Conservation (phyloP, 805 yeast genomes). For the Pichia ethanolica region DNA sequence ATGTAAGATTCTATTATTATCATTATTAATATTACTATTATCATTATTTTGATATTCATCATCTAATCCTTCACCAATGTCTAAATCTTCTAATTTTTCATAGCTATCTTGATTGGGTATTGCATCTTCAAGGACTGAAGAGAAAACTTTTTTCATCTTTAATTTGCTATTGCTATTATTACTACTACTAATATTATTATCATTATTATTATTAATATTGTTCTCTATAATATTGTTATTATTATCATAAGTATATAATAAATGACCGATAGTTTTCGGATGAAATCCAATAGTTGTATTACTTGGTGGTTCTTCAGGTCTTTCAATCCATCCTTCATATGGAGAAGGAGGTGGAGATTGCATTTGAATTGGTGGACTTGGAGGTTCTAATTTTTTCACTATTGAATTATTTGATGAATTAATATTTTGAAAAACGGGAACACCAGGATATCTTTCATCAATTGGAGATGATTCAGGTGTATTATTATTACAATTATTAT, state of each 20-base stretch:
- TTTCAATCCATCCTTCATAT: conserved; percentile 24
- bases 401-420: not conserved
- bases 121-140: conserved; percentile 5
- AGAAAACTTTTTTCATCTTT: conserved; percentile 7
- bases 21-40: not conserved
- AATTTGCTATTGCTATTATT: not conserved
- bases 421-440: not conserved
- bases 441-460: conserved; percentile 7
- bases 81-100: conserved; percentile 2
- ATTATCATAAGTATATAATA: conserved; percentile 21
- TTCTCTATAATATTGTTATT: conserved; percentile 2
- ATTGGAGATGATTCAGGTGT: not conserved
- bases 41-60: not conserved
- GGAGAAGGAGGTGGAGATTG: conserved; percentile 33
- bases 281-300: conserved; percentile 21
- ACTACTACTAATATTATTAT: not conserved
- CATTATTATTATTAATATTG: not conserved
- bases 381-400: conserved; percentile 15
- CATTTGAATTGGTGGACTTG: conserved; percentile 24
- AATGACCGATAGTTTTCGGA: conserved; percentile 24
- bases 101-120: conserved; percentile 1
- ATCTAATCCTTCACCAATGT: conserved; percentile 9
- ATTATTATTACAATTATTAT: not conserved
- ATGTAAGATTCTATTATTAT: not conserved
- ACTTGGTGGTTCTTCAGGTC: conserved; percentile 29